Evolutionary conservation across 2,329 filamentous ascomycete species (phyloP), one percentile per base, ranked within the genome.

Genomic region (Penicillium sp.): DNA sequence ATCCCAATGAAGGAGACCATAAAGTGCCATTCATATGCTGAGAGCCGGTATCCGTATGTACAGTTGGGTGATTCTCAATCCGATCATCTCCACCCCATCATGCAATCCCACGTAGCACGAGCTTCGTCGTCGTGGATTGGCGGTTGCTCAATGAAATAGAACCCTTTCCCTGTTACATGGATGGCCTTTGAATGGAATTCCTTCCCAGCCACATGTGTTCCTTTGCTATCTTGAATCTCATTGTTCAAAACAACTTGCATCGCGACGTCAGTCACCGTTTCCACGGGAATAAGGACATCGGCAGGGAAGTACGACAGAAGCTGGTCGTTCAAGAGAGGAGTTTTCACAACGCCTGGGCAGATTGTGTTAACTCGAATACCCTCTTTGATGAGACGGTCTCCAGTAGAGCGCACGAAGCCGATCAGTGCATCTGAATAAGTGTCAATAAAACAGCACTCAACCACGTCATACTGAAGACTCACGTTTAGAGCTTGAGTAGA

Each of bases 401-500:
- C 68, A 9, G 74, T 68, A 8, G 69, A 64, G 9, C 70, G 65
- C 33, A 70, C 68, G 54, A 75, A 71, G 3, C 73, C 72, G 1
- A 76, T 52, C 0, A 75, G 63, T 3, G 65, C 74, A 45, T 58
- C 59, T 61, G 36, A 23, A 4, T 1, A 18, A 8, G 12, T 29
- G 12, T 42, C 13, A 12, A 37, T 17, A 12, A 18, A 41, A 17
- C 12, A 12, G 7, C 7, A 17, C n/a, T 8, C 3, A 3, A 1
- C n/a, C n/a, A n/a, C n/a, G n/a, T n/a, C n/a, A 46, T 7, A 42
- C 12, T n/a, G 8, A 23, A 24, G 12, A 13, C 59, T 44, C 18
- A 51, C 75, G 67, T 48, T 75, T 75, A 3, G 71, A 65, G 13
- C 70, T 65, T 7, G 68, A 66, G 53, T 75, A 75, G 29, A 74